Evolutionary conservation across 2,329 filamentous ascomycete genomes (phyloP).

Genomic region (Epicoccum sorghinum): DNA sequence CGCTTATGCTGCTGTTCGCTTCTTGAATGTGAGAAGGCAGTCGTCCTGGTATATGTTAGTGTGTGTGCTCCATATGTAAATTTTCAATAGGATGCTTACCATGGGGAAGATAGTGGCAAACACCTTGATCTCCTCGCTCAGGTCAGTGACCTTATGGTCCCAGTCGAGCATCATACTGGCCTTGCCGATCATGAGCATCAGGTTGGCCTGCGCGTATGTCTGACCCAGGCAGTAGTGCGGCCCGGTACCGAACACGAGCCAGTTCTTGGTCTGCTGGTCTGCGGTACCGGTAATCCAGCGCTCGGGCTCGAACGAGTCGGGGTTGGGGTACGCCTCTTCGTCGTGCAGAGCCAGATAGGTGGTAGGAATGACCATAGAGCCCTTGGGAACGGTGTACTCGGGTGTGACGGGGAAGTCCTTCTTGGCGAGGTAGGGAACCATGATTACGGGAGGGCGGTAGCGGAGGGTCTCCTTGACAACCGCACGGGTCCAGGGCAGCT

Average conservation of each 20-base stretch:
- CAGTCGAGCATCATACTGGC: constrained; percentile 86
- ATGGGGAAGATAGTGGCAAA: constrained; percentile 98
- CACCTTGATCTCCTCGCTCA: constrained; percentile 94
- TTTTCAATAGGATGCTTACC: constrained; percentile 61
- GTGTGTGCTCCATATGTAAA: neutral
- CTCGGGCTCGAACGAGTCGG: constrained; percentile 67
- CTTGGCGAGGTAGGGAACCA: constrained; percentile 95
- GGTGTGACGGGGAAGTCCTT: constrained; percentile 91
- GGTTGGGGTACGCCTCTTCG: constrained; percentile 87
- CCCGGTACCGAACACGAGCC: constrained; percentile 92
- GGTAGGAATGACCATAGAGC: constrained; percentile 92
- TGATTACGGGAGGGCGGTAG: constrained; percentile 93
- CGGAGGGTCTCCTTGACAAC: constrained; percentile 74
- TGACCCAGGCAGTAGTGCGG: constrained; percentile 97
- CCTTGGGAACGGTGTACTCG: constrained; percentile 90
- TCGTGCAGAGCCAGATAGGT: constrained; percentile 91
- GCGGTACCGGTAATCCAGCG: constrained; percentile 81
- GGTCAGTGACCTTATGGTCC: constrained; percentile 82
- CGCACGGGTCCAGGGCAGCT: constrained; percentile 86
- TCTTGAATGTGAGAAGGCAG: constrained; percentile 75
- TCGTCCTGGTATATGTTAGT: constrained; percentile 67
- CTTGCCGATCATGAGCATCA: constrained; percentile 90
- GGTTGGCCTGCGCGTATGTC: constrained; percentile 85
- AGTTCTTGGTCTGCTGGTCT: constrained; percentile 93
- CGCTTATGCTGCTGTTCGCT: constrained; percentile 34